Base-by-base conservation (phyloP, 2,329 filamentous ascomycete species). In the Penicillium sp. region DNA sequence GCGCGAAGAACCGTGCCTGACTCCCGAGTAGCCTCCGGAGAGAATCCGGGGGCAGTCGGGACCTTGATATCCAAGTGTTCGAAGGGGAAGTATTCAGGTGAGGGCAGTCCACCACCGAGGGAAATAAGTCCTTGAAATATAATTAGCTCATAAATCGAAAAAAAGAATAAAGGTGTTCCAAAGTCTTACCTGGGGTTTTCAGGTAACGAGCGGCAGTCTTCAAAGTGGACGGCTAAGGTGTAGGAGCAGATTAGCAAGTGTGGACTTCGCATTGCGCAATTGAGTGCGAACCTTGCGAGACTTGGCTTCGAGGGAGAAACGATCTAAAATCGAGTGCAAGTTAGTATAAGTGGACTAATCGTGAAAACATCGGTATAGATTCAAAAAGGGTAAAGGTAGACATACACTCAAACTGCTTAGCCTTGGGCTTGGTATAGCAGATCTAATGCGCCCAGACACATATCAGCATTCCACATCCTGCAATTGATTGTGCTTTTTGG, bases 31-130 rank as follows among this genome's bases (percentile, higher is more conserved):
- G 87, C 87, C 31, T 82, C 76, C 64, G 92, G 88, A 6, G 86
- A 85, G 72, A 94, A 96, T 58, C 84, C 75, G 6, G 88, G 86
- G 16, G 85, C 77, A 2, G 77, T 76, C 16, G 92, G 90, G 1
- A 95, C 85, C 65, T 88, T 89, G 75, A 96, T 76, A 61, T 81
- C 82, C 48, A 97, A 75, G 61, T 88, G 82, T 62, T 93, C 86
- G 67, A 97, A 87, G n/a, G 94, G 94, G 69, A 99, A 99, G 75
- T 95, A 90, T 72, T 93, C 87, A 58, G 89, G 85, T 14, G 90
- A 92, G 4, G 94, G 94, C 20, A 99, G 79, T 4, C 94, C 94
- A 50, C 94, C 94, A 53, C 94, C 94, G 2, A 99, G 86, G 1
- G 92, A 96, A 69, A 99, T 94, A 57, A 97, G 77, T 16, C 89